Percentiles rank a stretch among this genome's conserved stretches.
phyloP scores from a whole-genome alignment of 805 yeast genomes.

The Saturnispora gosingensis region DNA sequence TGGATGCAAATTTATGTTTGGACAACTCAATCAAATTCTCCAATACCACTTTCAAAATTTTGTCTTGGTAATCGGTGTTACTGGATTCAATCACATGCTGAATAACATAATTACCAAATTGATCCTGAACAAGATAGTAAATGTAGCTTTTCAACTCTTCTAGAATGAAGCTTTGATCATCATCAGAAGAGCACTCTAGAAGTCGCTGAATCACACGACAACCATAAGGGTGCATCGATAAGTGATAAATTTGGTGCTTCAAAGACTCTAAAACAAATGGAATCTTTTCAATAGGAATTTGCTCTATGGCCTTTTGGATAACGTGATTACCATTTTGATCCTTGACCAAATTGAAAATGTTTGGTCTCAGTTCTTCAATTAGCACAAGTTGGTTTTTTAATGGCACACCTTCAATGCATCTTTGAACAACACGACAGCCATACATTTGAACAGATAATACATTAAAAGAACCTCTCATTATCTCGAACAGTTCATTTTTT shows the following conservation, averaged over 20 bases:
- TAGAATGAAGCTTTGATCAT: conserved; percentile 60
- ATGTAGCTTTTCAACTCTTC: conserved; percentile 64
- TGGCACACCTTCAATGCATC: conserved; percentile 71
- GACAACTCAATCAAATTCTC: conserved; percentile 62
- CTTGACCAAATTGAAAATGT: conserved; percentile 62
- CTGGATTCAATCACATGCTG: conserved; percentile 91
- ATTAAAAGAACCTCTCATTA: conserved; percentile 67
- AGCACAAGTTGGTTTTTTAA: conserved; percentile 57
- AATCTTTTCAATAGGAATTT: conserved; percentile 61
- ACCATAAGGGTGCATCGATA: conserved; percentile 94
- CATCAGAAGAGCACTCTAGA: conserved; percentile 62
- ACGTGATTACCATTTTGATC: conserved; percentile 99
- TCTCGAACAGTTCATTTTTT: conserved; percentile 53
- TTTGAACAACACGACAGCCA: conserved; percentile 95
- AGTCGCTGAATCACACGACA: conserved; percentile 94
- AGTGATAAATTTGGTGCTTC: conserved; percentile 62
- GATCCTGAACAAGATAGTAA: conserved; percentile 79
- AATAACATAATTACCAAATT: conserved; percentile 95
- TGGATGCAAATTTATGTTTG: conserved; percentile 95
- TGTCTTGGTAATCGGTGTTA: conserved; percentile 43
- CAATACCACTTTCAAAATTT: conserved; percentile 57
- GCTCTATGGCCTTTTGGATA: conserved; percentile 88
- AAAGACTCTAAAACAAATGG: conserved; percentile 68
- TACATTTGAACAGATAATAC: conserved; percentile 86
- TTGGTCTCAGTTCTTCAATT: conserved; percentile 55